A percentile compares a stretch with the other conserved stretches of the same genome.
phyloP scores from a whole-genome alignment of 805 yeast genomes.

The Yarrowia keelungensis region DNA sequence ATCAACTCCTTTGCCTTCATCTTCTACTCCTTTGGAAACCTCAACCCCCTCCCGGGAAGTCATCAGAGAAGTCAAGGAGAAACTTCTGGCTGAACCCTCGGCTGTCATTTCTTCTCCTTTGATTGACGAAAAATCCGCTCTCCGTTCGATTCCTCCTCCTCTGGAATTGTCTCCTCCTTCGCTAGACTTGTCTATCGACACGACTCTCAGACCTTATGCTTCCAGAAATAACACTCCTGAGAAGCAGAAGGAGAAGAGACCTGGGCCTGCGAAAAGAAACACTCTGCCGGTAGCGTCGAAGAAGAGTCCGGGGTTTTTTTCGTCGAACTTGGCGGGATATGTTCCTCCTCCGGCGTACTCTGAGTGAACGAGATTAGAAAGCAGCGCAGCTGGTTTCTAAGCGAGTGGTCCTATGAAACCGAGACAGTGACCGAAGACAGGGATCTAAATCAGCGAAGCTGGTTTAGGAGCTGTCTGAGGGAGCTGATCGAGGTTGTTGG shows the following conservation, averaged over 20 bases:
- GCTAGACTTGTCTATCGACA: slow-evolving; percentile 20
- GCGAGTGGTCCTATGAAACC: no score
- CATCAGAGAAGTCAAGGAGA: slow-evolving; percentile 33
- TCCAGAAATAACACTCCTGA: slow-evolving; percentile 12
- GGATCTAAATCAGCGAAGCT: background rate
- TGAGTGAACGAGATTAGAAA: background rate
- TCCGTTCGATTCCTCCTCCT: slow-evolving; percentile 21
- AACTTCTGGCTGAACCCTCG: slow-evolving; percentile 9
- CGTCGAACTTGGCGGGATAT: slow-evolving; percentile 28
- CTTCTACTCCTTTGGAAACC: slow-evolving; percentile 5
- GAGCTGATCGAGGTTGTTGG: no score
- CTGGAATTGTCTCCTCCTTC: slow-evolving; percentile 20
- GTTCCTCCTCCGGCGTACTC: slow-evolving; percentile 38
- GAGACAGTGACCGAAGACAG: no score
- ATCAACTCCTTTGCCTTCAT: background rate
- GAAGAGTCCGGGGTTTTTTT: slow-evolving; percentile 31
- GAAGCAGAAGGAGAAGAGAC: slow-evolving; percentile 1
- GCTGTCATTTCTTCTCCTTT: background rate
- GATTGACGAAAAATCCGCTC: background rate
- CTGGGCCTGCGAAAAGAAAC: background rate
- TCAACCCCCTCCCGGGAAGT: slow-evolving; percentile 11
- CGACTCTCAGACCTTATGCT: slow-evolving; percentile 5
- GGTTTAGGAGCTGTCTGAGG: background rate
- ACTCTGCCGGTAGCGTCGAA: slow-evolving; percentile 9
- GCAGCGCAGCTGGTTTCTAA: background rate